phyloP scores from a whole-genome alignment of 2,329 filamentous ascomycete genomes.

The Arthrobotrys conoides region DNA sequence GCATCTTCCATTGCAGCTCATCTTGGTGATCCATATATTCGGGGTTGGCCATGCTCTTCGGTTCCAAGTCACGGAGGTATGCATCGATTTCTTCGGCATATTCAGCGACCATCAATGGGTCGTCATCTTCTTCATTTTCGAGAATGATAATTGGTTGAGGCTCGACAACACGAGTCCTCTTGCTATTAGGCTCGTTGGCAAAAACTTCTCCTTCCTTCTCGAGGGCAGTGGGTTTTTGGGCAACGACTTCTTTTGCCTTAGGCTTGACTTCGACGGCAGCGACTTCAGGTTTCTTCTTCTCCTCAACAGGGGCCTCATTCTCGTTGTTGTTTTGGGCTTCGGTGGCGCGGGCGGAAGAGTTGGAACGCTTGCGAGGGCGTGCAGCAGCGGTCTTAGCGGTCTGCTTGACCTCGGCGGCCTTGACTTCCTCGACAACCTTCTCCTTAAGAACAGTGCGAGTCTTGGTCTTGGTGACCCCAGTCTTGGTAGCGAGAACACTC shows the following conservation, averaged over 20 bases:
- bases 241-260: constrained; percentile 51
- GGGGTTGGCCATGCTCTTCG: constrained; percentile 84
- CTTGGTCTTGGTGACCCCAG: constrained; percentile 70
- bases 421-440: constrained; percentile 73
- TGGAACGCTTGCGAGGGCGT: constrained; percentile 62
- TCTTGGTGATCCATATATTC: constrained; percentile 96
- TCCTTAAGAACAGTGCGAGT: constrained; percentile 72
- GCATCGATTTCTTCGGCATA: constrained; percentile 98
- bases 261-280: constrained; percentile 61
- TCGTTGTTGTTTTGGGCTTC: constrained; percentile 62
- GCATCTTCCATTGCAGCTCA: constrained; percentile 98
- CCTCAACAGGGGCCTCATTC: constrained; percentile 62
- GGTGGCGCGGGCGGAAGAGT: constrained; percentile 44
- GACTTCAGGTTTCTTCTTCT: constrained; percentile 66
- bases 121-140: constrained; percentile 90
- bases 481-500: constrained; percentile 79
- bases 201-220: constrained; percentile 56
- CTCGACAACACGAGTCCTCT: constrained; percentile 47
- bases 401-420: constrained; percentile 76
- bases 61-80: constrained; percentile 89
- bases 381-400: constrained; percentile 65
- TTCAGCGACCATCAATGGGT: constrained; percentile 97
- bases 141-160: constrained; percentile 69
- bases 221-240: constrained; percentile 39
- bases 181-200: constrained; percentile 50